A percentile compares a stretch with the other conserved stretches of the same genome.
Evolutionary conservation across 257 asterid genomes (phyloP).

Genomic region (Rehmannia glutinosa): DNA sequence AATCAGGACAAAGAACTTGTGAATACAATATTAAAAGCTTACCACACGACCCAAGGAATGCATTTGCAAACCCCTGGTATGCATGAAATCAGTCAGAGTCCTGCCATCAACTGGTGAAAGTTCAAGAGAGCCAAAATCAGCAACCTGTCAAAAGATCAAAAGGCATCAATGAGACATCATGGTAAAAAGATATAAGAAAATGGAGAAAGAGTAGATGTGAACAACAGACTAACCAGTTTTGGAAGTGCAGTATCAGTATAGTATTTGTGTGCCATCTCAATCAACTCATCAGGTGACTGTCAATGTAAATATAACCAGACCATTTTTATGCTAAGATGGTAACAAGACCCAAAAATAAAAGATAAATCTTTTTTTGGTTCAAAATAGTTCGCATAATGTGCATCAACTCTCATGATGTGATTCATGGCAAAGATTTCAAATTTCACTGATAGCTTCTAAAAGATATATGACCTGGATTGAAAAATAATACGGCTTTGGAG

Average conservation of each 20-base stretch:
- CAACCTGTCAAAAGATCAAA: slow-evolving; percentile 42
- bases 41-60: slow-evolving; percentile 77
- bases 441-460: no score
- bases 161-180: slow-evolving; percentile 9
- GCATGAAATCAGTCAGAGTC: slow-evolving; percentile 88
- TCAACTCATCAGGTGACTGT: slow-evolving; percentile 74
- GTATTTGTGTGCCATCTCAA: slow-evolving; percentile 70
- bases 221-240: slow-evolving; percentile 47
- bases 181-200: background rate
- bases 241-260: slow-evolving; percentile 74
- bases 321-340: slow-evolving; percentile 17
- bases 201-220: background rate
- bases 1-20: slow-evolving; percentile 10
- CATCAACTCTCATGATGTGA: no score
- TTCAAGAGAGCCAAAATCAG: slow-evolving; percentile 86
- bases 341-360: slow-evolving; percentile 11
- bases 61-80: slow-evolving; percentile 81
- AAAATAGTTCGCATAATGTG: no score
- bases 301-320: slow-evolving; percentile 25
- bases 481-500: no score
- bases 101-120: slow-evolving; percentile 88
- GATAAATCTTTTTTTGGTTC: no score
- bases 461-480: no score
- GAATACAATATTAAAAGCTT: slow-evolving; percentile 17
- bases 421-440: no score